A percentile compares a stretch with the other conserved stretches of the same genome.
These are phyloP conservation scores for Endocladia muricata DNA, from an alignment of 31 red algal genomes.

Conservation along the genomic window DNA sequence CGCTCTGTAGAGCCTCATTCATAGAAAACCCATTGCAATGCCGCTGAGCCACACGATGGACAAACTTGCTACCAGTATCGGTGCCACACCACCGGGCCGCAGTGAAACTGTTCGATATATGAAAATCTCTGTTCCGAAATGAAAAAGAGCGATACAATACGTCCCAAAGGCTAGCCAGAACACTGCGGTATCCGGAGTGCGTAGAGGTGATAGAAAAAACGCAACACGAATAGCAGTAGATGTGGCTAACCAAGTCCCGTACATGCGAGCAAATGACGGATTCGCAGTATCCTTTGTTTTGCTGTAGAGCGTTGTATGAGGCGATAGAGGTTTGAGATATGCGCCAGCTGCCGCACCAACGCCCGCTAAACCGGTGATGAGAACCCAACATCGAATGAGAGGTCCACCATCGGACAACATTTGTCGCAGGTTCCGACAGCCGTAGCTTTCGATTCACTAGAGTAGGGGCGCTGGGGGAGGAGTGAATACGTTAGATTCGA, in stretches of 20 bases:
- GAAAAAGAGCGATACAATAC: constrained; percentile 58
- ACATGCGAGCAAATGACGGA: constrained; percentile 63
- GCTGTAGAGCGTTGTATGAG: constrained; percentile 51
- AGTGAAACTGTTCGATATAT: constrained; percentile 46
- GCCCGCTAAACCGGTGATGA: constrained; percentile 50
- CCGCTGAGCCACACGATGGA: constrained; percentile 45
- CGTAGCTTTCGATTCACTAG: no score
- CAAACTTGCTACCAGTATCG: constrained; percentile 46
- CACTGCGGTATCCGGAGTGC: constrained; percentile 4
- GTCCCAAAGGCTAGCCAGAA: constrained; percentile 54
- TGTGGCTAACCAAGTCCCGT: constrained; percentile 57
- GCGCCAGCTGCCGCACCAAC: constrained; percentile 40
- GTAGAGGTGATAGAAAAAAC: constrained; percentile 37
- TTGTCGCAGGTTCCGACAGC: no score
- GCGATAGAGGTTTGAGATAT: constrained; percentile 48
- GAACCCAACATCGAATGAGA: no score
- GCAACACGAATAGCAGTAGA: constrained; percentile 41
- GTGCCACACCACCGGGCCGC: constrained; percentile 52
- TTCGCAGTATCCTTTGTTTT: constrained; percentile 4
- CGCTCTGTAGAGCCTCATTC: no score
- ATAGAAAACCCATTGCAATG: no score
- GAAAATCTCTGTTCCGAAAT: constrained; percentile 72
- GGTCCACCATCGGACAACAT: no score
- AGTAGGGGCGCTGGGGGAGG: no score
- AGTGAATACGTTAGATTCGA: no score